Conservation (phyloP, 139 green algal species). For the Asterochloris erici region DNA sequence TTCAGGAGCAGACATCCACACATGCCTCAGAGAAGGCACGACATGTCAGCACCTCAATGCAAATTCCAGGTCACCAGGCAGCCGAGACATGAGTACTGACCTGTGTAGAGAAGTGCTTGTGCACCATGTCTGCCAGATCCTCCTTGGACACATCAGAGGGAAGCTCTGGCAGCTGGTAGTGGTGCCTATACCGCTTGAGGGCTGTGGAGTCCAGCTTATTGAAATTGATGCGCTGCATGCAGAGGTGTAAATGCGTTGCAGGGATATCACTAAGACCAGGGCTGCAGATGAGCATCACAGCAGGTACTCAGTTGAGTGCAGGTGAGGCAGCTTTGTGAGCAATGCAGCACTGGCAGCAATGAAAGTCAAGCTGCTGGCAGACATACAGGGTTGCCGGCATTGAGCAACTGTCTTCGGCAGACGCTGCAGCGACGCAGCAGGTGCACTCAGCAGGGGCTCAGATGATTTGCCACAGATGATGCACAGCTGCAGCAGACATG, state of each 20-base stretch:
- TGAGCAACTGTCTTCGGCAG: too few relatives aligned
- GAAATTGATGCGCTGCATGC: slow-evolving; percentile 48
- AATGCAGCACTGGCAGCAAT: too few relatives aligned
- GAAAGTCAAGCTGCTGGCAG: too few relatives aligned
- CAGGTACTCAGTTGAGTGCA: too few relatives aligned
- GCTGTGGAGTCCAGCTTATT: slow-evolving; percentile 54
- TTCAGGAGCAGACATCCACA: too few relatives aligned
- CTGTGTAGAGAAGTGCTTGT: slow-evolving; percentile 44
- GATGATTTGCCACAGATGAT: not conserved
- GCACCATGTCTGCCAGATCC: slow-evolving; percentile 42
- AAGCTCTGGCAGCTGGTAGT: slow-evolving; percentile 40
- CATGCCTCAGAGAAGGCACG: too few relatives aligned
- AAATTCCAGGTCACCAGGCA: not conserved
- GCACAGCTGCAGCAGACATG: slow-evolving; percentile 2
- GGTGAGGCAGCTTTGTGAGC: too few relatives aligned
- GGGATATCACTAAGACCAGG: not conserved
- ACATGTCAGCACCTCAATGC: too few relatives aligned
- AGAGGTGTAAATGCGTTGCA: not conserved
- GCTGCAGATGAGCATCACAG: not conserved
- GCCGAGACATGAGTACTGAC: not conserved
- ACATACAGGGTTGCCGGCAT: too few relatives aligned
- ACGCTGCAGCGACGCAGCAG: too few relatives aligned
- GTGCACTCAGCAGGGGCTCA: too few relatives aligned
- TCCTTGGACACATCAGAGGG: slow-evolving; percentile 31
- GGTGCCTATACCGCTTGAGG: slow-evolving; percentile 46